A percentile compares a stretch with the other conserved stretches of the same genome.
Evolutionary conservation across 441 rosid species (phyloP).

Genomic region (Daphne laureola): DNA sequence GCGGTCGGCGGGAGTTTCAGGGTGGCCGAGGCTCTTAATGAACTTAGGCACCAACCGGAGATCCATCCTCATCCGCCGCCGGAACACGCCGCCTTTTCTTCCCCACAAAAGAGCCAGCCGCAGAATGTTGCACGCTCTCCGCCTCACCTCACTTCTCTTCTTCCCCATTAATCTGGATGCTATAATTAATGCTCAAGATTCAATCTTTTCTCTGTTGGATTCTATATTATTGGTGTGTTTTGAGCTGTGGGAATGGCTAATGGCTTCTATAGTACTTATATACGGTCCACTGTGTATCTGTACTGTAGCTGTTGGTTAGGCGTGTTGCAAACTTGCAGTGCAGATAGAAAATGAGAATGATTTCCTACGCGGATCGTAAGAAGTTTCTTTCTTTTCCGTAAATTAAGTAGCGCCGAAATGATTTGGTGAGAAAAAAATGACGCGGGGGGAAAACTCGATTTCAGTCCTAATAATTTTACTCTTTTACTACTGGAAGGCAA

Average conservation of each 20-base stretch:
- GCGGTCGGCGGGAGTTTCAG: conserved; percentile 13
- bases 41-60: conserved; percentile 45
- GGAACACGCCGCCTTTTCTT: conserved; percentile 64
- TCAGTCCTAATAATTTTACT: too few species aligned
- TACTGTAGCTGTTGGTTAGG: neutral
- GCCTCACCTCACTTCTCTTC: conserved; percentile 21
- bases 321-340: too few species aligned
- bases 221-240: conserved; percentile 3
- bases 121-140: conserved; percentile 49
- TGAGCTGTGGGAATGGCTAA: neutral
- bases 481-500: too few species aligned
- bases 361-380: conserved; percentile 25
- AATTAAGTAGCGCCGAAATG: neutral
- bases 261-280: neutral
- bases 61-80: conserved; percentile 43
- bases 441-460: too few species aligned
- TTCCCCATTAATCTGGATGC: conserved; percentile 20
- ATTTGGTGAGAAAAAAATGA: conserved; percentile 4
- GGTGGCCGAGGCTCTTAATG: conserved; percentile 35
- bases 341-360: too few species aligned
- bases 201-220: neutral
- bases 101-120: conserved; percentile 61
- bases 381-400: neutral
- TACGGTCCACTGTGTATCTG: neutral
- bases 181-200: neutral